Evolutionary conservation across 768 basidiomycete genomes (phyloP).

Genomic region (Amylocystis lapponica): DNA sequence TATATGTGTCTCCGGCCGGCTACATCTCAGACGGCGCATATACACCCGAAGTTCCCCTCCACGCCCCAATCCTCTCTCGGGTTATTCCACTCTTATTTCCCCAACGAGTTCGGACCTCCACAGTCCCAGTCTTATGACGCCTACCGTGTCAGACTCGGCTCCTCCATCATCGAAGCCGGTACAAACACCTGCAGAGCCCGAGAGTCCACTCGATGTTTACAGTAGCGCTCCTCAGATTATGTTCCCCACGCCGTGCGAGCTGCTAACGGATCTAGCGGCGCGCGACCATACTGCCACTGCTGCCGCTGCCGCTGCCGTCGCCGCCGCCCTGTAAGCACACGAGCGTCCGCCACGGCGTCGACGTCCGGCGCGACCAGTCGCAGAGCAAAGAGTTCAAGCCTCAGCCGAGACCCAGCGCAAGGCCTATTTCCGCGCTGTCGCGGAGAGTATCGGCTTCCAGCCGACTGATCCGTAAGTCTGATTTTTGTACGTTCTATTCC

Average conservation of each 20-base stretch:
- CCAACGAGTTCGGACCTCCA: neutral
- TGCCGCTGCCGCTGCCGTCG: neutral
- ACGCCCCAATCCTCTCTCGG: slow-evolving; percentile 19
- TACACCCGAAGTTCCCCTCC: slow-evolving; percentile 7
- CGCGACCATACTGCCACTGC: slow-evolving; percentile 5
- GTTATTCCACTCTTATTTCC: slow-evolving; percentile 16
- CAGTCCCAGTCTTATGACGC: neutral
- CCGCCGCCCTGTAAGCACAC: neutral
- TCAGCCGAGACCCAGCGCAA: slow-evolving; percentile 47
- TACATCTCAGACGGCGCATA: neutral
- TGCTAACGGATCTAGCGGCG: slow-evolving; percentile 42
- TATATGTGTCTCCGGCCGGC: slow-evolving; percentile 1
- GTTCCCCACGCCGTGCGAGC: slow-evolving; percentile 63
- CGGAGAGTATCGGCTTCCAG: slow-evolving; percentile 48
- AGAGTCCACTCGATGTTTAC: slow-evolving; percentile 14
- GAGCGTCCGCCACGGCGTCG: neutral
- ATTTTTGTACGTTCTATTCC: neutral
- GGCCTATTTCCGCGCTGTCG: slow-evolving; percentile 51
- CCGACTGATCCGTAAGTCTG: slow-evolving; percentile 56
- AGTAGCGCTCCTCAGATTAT: slow-evolving; percentile 18
- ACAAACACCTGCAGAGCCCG: neutral
- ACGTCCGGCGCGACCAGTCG: slow-evolving; percentile 3
- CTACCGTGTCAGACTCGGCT: neutral
- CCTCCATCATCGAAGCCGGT: neutral
- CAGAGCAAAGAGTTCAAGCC: slow-evolving; percentile 12